A percentile compares a stretch with the other conserved stretches of the same genome.
Conservation (phyloP, 208 protist species). For the Acanthamoeba lenticulata region DNA sequence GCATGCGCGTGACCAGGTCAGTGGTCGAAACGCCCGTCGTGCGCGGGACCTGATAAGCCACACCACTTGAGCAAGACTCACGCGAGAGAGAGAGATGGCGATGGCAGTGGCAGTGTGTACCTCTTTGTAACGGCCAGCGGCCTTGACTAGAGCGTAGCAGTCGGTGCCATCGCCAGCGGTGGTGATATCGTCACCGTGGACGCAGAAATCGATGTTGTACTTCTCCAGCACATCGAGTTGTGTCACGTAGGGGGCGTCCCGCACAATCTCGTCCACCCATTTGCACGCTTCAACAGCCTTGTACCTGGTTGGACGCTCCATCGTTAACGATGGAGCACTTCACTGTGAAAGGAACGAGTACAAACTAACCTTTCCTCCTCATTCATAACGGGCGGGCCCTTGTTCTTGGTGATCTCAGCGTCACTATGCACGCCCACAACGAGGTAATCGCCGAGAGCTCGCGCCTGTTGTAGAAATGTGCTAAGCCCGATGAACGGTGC, state of each 20-base stretch:
- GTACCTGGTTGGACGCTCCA: slow-evolving; percentile 72
- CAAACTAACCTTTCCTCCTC: slow-evolving; percentile 91
- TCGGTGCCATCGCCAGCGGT: slow-evolving; percentile 94
- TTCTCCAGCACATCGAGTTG: slow-evolving; percentile 87
- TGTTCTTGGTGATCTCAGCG: slow-evolving; percentile 95
- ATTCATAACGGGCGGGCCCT: slow-evolving; percentile 97
- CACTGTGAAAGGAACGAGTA: not conserved
- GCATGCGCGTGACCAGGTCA: slow-evolving; percentile 97
- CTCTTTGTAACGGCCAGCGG: slow-evolving; percentile 73
- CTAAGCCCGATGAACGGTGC: not conserved
- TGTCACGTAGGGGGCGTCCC: slow-evolving; percentile 94
- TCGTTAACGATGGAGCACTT: not conserved
- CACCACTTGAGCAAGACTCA: not conserved
- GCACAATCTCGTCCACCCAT: slow-evolving; percentile 97
- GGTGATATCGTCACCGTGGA: slow-evolving; percentile 98
- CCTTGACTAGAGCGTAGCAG: slow-evolving; percentile 95
- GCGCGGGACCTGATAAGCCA: not conserved
- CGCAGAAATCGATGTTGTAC: slow-evolving; percentile 95
- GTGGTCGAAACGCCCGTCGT: slow-evolving; percentile 98
- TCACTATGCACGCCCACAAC: slow-evolving; percentile 97
- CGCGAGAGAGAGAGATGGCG: not conserved
- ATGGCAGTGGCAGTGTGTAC: not conserved
- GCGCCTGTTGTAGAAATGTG: slow-evolving; percentile 85
- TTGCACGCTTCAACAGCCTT: slow-evolving; percentile 95
- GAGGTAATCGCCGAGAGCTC: slow-evolving; percentile 93